phyloP scores from a whole-genome alignment of 345 rosid genomes.

The Lumnitzera racemosa region DNA sequence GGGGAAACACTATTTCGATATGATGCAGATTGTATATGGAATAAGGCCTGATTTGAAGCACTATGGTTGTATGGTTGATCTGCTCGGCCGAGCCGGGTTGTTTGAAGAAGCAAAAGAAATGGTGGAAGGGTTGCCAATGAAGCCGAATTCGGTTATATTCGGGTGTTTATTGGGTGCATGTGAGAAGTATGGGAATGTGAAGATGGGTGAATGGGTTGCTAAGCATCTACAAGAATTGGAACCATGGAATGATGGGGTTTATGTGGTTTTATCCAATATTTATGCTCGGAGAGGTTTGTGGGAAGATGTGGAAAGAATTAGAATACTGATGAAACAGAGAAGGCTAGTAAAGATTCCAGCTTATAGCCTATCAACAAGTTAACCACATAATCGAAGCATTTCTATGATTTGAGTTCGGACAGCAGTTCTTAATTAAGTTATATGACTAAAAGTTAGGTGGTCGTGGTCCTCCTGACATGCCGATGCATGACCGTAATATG shows the following conservation, averaged over 20 bases:
- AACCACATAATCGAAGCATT: no score
- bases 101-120: conserved; percentile 58
- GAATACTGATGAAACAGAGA: conserved; percentile 50
- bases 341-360: conserved; percentile 55
- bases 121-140: conserved; percentile 75
- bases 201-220: conserved; percentile 86
- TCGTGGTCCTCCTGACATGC: no score
- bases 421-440: no score
- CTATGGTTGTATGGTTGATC: conserved; percentile 80
- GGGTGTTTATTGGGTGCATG: conserved; percentile 92
- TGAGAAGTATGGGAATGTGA: conserved; percentile 70
- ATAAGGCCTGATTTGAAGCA: conserved; percentile 46
- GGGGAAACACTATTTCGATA: conserved; percentile 47
- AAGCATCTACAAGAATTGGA: conserved; percentile 52
- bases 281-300: conserved; percentile 69
- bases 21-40: conserved; percentile 49
- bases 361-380: conserved; percentile 43
- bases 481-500: no score
- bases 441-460: no score
- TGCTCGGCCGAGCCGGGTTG: conserved; percentile 64
- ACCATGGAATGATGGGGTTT: conserved; percentile 81
- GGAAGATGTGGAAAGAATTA: conserved; percentile 68
- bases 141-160: conserved; percentile 61
- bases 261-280: conserved; percentile 75
- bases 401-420: no score